Base-by-base conservation (phyloP, 495 filamentous ascomycete genomes). In the Hyaloscypha bicolor region DNA sequence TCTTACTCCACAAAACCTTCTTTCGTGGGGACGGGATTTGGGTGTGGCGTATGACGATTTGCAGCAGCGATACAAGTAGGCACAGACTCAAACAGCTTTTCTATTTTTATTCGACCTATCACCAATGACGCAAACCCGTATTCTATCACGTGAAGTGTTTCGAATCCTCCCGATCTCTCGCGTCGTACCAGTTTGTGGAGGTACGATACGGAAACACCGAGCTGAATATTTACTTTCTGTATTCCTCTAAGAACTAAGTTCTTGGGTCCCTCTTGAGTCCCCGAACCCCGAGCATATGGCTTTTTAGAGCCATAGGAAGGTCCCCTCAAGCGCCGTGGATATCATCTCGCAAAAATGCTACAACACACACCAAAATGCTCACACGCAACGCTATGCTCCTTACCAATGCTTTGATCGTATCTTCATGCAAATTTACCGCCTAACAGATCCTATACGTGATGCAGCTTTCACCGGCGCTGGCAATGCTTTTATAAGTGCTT, bases 381-480 rank as follows among this genome's bases (percentile, higher is more conserved):
- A 68, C 21, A 30, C 2, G 14, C n/a, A 60, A 45, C 16, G 56
- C 33, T 48, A 60, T 70, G 30, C 31, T 37, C 35, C 37, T 0
- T 60, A 53, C 12, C 16, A 52, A 31, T 68, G 55, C 51, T 51
- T 57, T 32, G 37, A 55, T 48, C 29, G 30, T 25, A 11, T 37
- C 12, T 37, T 55, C 45, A 8, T 60, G 33, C 6, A 29, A 33
- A 9, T 33, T 55, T 69, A 72, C 53, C 63, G 67, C 33, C 66
- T 67, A 9, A 72, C 58, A 19, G 70, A 70, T n/a, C 21, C 56
- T 55, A 74, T 69, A 9, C 73, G 58, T 56, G 71, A 69, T 60
- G 70, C 68, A 32, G 35, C 29, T 51, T 71, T 75, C 35, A 68
- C 60, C 45, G 68, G 68, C 33, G 71, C 71, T 22, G 73, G 73